phyloP scores from a whole-genome alignment of 164 flowering plant genomes.

The Akebia trifoliata region DNA sequence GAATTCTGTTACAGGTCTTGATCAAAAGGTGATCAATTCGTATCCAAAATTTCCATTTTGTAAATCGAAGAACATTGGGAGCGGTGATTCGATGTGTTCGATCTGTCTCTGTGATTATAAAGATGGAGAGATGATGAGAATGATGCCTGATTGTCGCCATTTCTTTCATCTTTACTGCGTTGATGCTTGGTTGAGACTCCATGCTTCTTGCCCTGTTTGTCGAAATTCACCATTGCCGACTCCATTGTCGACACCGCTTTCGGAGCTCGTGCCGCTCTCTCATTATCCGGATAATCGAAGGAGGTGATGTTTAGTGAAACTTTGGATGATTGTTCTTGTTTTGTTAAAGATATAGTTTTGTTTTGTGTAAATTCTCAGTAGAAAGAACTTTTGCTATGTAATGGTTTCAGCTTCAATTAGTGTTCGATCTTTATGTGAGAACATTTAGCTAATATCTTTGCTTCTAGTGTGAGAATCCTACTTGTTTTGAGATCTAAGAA shows the following conservation, averaged over 20 bases:
- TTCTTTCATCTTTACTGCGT: constrained; percentile 69
- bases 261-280: constrained; percentile 88
- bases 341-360: too few relatives aligned
- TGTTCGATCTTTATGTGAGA: too few relatives aligned
- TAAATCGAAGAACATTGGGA: constrained; percentile 16
- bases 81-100: constrained; percentile 49
- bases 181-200: constrained; percentile 89
- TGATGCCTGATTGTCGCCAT: constrained; percentile 95
- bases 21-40: constrained; percentile 40
- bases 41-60: constrained; percentile 49
- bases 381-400: too few relatives aligned
- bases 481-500: too few relatives aligned
- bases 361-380: too few relatives aligned
- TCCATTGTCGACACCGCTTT: constrained; percentile 82
- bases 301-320: too few relatives aligned
- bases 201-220: constrained; percentile 94
- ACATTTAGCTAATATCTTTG: too few relatives aligned
- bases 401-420: too few relatives aligned
- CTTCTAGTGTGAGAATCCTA: too few relatives aligned
- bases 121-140: constrained; percentile 86
- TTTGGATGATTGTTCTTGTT: too few relatives aligned
- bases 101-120: constrained; percentile 84
- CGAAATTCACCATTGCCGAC: constrained; percentile 96
- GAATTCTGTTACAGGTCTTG: constrained; percentile 36
- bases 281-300: constrained; percentile 52